Base-by-base conservation (phyloP, 75 land plant genomes). In the Selaginella moellendorffii region DNA sequence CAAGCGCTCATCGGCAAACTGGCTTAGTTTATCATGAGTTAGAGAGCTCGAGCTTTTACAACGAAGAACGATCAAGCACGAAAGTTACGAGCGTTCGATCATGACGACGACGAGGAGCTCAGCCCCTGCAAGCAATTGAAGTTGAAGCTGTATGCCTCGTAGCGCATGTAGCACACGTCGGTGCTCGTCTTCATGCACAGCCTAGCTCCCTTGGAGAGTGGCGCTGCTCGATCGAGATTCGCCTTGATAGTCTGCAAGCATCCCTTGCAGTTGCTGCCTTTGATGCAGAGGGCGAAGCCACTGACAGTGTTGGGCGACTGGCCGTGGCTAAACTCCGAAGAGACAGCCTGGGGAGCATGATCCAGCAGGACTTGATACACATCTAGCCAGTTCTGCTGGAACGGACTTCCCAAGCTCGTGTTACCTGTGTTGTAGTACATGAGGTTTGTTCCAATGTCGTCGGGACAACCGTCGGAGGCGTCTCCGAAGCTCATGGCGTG, bases 1-100 rank as follows among this genome's bases (percentile, higher is more conserved):
- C 58, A 54, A 69, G 69, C 28, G 69, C 72, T 1, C 62, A 46
- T 8, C 28, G 62, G 27, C 20, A 24, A 10, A 26, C n/a, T 60
- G 62, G 27, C 62, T 24, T n/a, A n/a, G n/a, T n/a, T n/a, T n/a
- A n/a, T n/a, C n/a, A n/a, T n/a, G n/a, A n/a, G n/a, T n/a, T n/a
- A n/a, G n/a, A n/a, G n/a, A 9, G 14, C 62, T 2, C 18, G 18
- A 26, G 62, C 28, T 29, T 24, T 58, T 2, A n/a, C 21, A 29
- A 60, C n/a, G 26, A 22, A 2, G 20, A 2, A 0, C 0, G 19
- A 25, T 24, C 18, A 5, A 26, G 28, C 62, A 18, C 18, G 0
- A 14, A 25, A 24, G 27, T 25, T 60, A 28, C 26, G 24, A 18
- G 8, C 21, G 1, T 24, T 60, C 10, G 52, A 46, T 10, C 10